Evolutionary conservation across 202 grass and related monocot species (phyloP).

Genomic region (Eragrostis tef): DNA sequence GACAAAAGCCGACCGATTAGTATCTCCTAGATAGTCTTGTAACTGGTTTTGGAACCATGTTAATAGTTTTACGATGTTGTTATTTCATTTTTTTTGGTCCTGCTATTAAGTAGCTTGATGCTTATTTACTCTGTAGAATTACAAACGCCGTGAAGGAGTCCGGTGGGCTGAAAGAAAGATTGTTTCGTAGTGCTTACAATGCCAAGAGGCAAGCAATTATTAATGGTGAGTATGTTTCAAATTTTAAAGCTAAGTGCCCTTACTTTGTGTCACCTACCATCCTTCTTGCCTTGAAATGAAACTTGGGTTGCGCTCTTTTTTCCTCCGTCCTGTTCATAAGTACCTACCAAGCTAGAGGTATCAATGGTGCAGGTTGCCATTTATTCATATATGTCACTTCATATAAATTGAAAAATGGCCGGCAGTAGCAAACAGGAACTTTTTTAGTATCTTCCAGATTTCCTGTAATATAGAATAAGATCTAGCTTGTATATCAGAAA

Average conservation of each 20-base stretch:
- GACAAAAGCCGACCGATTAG: no score
- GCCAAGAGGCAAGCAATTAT: constrained; percentile 73
- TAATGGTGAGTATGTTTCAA: constrained; percentile 59
- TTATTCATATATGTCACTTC: no score
- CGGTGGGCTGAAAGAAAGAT: constrained; percentile 75
- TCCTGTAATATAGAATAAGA: no score
- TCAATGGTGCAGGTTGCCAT: no score
- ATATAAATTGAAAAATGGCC: no score
- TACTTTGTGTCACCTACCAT: not conserved
- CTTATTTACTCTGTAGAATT: constrained; percentile 53
- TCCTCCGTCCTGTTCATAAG: no score
- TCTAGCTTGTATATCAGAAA: not conserved
- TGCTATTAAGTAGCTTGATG: constrained; percentile 42
- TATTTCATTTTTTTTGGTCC: not conserved
- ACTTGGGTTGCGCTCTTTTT: no score
- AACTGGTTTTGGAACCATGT: constrained; percentile 5
- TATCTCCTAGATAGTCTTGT: not conserved
- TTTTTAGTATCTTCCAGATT: no score
- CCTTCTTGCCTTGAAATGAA: no score
- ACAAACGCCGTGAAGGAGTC: constrained; percentile 89
- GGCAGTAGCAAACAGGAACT: no score
- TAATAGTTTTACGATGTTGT: constrained; percentile 8
- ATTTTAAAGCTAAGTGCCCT: not conserved
- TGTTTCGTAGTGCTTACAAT: constrained; percentile 77
- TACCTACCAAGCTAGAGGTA: no score